Evolutionary conservation across 164 flowering plant species (phyloP), one percentile per base, ranked within the genome.

Genomic region (Piper betle): DNA sequence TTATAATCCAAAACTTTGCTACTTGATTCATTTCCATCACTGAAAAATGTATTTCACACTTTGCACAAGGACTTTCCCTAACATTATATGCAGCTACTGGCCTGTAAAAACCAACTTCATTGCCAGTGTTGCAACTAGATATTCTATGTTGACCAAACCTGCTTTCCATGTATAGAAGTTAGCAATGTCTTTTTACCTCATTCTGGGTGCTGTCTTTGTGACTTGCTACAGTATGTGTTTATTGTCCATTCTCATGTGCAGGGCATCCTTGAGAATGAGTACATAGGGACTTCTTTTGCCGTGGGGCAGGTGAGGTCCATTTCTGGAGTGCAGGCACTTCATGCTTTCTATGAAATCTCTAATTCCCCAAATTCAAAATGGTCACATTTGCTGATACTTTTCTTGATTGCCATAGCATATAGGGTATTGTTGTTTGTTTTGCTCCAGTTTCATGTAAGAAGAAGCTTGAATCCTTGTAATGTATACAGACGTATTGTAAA

Each of bases 221-320:
- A 25, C 1, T 25, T 25, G 2, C 33, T 25, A 25, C 33, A 25
- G 33, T 25, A 25, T 25, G 33, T 25, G 33, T 25, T 25, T 25
- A 2, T 25, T 25, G 17, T 20, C 53, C 52, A 19, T 60, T 17
- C 39, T 60, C 10, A 19, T 73, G 57, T 60, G 18, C 80, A 93
- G 97, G 97, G 99, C 40, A 81, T 94, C 9, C 53, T 94, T 78
- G 97, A 94, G 77, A 94, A 94, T 61, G 99, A 94, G 71, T 94
- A 86, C 69, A 72, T 84, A 2, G 91, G 86, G 13, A 84, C 87
- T 39, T 80, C 84, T 11, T 94, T 78, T 73, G 87, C 96, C 4
- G 85, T 91, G n/a, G 99, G 97, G 67, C 83, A 88, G 65, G 96
- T 91, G 37, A 75, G 97, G 69, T 74, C 80, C 64, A 85, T 94